A percentile compares a stretch with the other conserved stretches of the same genome.
Evolutionary conservation across 768 basidiomycete species (phyloP).

Genomic region (Lyophyllum shimeji): DNA sequence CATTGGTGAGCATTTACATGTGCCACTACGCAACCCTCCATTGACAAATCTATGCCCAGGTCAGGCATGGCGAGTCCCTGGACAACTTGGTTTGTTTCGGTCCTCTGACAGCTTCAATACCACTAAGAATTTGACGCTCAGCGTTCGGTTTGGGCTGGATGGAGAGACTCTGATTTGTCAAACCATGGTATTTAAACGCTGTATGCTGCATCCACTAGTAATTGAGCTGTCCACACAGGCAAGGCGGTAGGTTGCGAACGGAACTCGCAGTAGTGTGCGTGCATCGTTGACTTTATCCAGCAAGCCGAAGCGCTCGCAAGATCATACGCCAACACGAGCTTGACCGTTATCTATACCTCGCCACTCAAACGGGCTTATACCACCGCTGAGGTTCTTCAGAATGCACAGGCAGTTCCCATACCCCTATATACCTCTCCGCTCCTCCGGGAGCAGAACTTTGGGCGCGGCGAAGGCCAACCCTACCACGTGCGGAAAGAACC

Average conservation of each 20-base stretch:
- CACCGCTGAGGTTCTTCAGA: slow-evolving; percentile 58
- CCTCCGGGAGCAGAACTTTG: slow-evolving; percentile 71
- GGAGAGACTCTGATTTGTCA: slow-evolving; percentile 70
- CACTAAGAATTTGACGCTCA: slow-evolving; percentile 5
- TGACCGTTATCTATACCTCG: slow-evolving; percentile 65
- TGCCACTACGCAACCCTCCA: not conserved
- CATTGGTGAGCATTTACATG: slow-evolving; percentile 33
- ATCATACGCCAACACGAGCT: slow-evolving; percentile 43
- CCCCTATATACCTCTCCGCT: slow-evolving; percentile 46
- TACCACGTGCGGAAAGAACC: slow-evolving; percentile 36
- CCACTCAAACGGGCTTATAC: slow-evolving; percentile 61
- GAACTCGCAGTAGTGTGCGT: not conserved
- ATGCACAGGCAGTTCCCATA: slow-evolving; percentile 45
- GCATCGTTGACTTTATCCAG: slow-evolving; percentile 27
- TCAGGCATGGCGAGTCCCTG: slow-evolving; percentile 76
- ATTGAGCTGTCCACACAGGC: slow-evolving; percentile 36
- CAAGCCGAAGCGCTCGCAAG: slow-evolving; percentile 66
- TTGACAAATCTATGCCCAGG: slow-evolving; percentile 32
- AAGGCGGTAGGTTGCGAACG: slow-evolving; percentile 42
- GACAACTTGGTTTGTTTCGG: slow-evolving; percentile 62
- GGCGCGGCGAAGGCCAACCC: slow-evolving; percentile 64
- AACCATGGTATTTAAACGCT: slow-evolving; percentile 71
- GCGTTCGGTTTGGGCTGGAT: slow-evolving; percentile 67
- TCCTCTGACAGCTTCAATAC: not conserved
- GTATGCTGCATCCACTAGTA: no score